Percentiles rank a stretch among this genome's conserved stretches.
These are phyloP conservation scores for Fusarium incarnatum DNA, from an alignment of 2,329 filamentous ascomycete genomes.

Conservation along the genomic window DNA sequence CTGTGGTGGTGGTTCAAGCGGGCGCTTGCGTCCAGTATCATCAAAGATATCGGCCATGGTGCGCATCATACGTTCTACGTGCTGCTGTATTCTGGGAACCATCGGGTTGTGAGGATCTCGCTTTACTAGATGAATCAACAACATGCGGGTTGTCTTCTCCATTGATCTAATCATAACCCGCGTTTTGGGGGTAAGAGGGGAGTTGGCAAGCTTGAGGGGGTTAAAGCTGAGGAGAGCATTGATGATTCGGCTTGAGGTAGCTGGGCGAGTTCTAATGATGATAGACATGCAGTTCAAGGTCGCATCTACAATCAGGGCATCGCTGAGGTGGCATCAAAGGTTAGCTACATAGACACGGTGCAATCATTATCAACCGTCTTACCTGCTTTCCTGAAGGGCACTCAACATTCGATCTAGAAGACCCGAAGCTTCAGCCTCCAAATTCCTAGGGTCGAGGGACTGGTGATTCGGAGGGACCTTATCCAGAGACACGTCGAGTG, in stretches of 20 bases:
- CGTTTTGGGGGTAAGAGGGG: constrained; percentile 79
- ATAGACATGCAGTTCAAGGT: constrained; percentile 90
- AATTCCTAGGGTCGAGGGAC: constrained; percentile 79
- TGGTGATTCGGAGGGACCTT: constrained; percentile 87
- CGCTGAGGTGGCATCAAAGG: constrained; percentile 62
- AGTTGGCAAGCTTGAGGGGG: constrained; percentile 82
- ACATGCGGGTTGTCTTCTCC: constrained; percentile 88
- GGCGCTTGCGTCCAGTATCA: constrained; percentile 81
- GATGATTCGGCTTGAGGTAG: constrained; percentile 86
- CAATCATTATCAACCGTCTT: constrained; percentile 48
- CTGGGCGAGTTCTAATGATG: constrained; percentile 83
- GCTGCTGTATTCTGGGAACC: constrained; percentile 82
- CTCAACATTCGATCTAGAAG: constrained; percentile 88
- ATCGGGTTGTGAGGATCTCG: constrained; percentile 86
- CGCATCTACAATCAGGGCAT: constrained; percentile 88
- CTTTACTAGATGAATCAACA: constrained; percentile 86
- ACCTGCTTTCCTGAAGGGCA: constrained; percentile 89
- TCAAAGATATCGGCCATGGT: constrained; percentile 83
- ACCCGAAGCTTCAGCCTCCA: constrained; percentile 94
- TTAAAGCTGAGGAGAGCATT: constrained; percentile 91
- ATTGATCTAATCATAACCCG: constrained; percentile 91
- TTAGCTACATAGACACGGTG: constrained; percentile 6
- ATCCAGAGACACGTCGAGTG: constrained; percentile 82
- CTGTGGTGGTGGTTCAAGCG: constrained; percentile 74
- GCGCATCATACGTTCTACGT: constrained; percentile 85